These are phyloP conservation scores for Pleurostoma richardsiae DNA, from an alignment of 2,329 filamentous ascomycete species.

Conservation along the genomic window DNA sequence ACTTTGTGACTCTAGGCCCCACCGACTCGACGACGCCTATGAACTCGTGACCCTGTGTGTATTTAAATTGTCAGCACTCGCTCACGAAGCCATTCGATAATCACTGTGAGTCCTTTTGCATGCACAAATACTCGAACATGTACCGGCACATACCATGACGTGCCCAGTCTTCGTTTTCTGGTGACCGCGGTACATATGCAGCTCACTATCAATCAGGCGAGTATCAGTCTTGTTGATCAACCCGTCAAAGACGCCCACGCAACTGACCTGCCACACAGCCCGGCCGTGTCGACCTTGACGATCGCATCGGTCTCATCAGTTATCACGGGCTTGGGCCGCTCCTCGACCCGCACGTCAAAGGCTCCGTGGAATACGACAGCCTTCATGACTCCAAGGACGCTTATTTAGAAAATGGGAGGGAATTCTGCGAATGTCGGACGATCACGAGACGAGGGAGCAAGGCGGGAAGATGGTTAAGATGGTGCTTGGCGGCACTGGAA, in stretches of 20 bases:
- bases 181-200: slow-evolving; percentile 7
- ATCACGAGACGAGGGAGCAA: too few relatives aligned
- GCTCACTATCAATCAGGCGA: neutral
- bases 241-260: too few relatives aligned
- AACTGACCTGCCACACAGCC: slow-evolving; percentile 2
- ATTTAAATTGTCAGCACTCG: too few relatives aligned
- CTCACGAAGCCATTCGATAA: too few relatives aligned
- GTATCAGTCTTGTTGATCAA: too few relatives aligned
- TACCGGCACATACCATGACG: neutral
- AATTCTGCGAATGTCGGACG: too few relatives aligned
- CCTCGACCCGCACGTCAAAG: slow-evolving; percentile 4
- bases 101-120: neutral
- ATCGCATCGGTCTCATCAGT: slow-evolving; percentile 1
- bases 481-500: too few relatives aligned
- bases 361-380: slow-evolving; percentile 4
- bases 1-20: neutral
- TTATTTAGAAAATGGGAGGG: too few relatives aligned
- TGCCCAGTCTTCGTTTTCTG: slow-evolving; percentile 6
- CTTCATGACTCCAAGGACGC: too few relatives aligned
- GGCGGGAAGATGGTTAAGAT: too few relatives aligned
- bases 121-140: neutral
- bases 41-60: slow-evolving; percentile 5
- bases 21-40: slow-evolving; percentile 2
- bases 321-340: neutral
- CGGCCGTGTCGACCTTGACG: slow-evolving; percentile 2